phyloP scores from a whole-genome alignment of 345 rosid species.

The Hibiscus tridactylites region DNA sequence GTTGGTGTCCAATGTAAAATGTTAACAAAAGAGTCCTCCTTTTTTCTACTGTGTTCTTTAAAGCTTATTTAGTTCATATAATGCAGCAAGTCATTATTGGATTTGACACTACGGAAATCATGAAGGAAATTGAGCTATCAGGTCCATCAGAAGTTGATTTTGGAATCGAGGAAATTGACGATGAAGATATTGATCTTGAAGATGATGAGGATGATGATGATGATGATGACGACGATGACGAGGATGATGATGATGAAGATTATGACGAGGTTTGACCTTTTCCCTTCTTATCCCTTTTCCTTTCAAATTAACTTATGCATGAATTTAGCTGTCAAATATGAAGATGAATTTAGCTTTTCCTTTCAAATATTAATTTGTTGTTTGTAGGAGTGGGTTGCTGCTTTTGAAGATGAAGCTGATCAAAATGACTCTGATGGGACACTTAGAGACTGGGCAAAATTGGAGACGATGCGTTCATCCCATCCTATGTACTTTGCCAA shows the following conservation, averaged over 20 bases:
- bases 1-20: neutral
- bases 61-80: slow-evolving; percentile 11
- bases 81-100: slow-evolving; percentile 91
- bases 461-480: slow-evolving; percentile 82
- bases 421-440: slow-evolving; percentile 49
- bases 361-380: slow-evolving; percentile 11
- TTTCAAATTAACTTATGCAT: slow-evolving; percentile 5
- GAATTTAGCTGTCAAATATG: slow-evolving; percentile 1
- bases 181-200: slow-evolving; percentile 50
- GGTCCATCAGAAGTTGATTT: slow-evolving; percentile 66
- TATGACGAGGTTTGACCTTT: slow-evolving; percentile 42
- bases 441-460: slow-evolving; percentile 82
- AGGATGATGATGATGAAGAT: slow-evolving; percentile 34
- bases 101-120: slow-evolving; percentile 68
- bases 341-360: neutral
- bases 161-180: slow-evolving; percentile 60
- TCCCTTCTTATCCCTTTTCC: slow-evolving; percentile 4
- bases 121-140: slow-evolving; percentile 60
- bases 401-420: slow-evolving; percentile 55
- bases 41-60: neutral
- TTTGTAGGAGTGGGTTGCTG: slow-evolving; percentile 63
- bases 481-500: slow-evolving; percentile 94
- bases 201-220: slow-evolving; percentile 40
- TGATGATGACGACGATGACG: slow-evolving; percentile 41
- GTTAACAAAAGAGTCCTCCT: neutral